Percentiles rank a stretch among this genome's conserved stretches.
phyloP scores from a whole-genome alignment of 2,329 filamentous ascomycete species.

The Xylariaceae sp. region DNA sequence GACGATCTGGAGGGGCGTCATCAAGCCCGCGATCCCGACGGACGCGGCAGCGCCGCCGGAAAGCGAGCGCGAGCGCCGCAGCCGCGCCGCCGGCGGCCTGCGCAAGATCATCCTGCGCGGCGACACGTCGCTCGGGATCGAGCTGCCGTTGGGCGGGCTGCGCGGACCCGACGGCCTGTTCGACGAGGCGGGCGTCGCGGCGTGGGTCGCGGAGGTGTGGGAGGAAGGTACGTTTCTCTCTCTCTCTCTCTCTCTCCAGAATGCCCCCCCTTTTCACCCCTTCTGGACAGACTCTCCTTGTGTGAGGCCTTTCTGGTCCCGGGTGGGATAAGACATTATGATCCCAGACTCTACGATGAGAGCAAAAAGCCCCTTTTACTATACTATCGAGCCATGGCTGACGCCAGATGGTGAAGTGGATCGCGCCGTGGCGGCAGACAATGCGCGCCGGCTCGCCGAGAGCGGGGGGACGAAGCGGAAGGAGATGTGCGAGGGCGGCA shows the following conservation, averaged over 20 bases:
- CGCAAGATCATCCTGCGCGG: conserved; percentile 42
- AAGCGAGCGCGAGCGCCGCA: conserved; percentile 22
- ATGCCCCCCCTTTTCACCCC: too few species aligned
- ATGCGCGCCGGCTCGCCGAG: not conserved
- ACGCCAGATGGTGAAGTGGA: too few species aligned
- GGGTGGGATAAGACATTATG: too few species aligned
- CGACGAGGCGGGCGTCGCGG: conserved; percentile 30
- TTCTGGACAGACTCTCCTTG: too few species aligned
- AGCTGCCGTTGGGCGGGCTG: conserved; percentile 15
- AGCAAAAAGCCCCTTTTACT: too few species aligned
- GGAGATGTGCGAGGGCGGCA: too few species aligned
- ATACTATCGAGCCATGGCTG: too few species aligned
- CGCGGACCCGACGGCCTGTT: conserved; percentile 34
- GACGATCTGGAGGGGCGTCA: conserved; percentile 37
- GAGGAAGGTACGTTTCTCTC: not conserved
- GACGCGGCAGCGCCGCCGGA: conserved; percentile 12
- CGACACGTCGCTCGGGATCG: conserved; percentile 30
- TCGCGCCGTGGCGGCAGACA: not conserved
- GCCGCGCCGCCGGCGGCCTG: conserved; percentile 33
- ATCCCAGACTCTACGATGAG: too few species aligned
- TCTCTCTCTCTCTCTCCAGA: too few species aligned
- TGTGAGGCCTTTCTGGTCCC: too few species aligned
- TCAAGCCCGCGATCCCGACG: conserved; percentile 29
- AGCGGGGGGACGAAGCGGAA: not conserved
- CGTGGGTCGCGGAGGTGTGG: conserved; percentile 35